These are phyloP conservation scores for Metschnikowia lachancei DNA, from an alignment of 805 yeast genomes.

Conservation along the genomic window DNA sequence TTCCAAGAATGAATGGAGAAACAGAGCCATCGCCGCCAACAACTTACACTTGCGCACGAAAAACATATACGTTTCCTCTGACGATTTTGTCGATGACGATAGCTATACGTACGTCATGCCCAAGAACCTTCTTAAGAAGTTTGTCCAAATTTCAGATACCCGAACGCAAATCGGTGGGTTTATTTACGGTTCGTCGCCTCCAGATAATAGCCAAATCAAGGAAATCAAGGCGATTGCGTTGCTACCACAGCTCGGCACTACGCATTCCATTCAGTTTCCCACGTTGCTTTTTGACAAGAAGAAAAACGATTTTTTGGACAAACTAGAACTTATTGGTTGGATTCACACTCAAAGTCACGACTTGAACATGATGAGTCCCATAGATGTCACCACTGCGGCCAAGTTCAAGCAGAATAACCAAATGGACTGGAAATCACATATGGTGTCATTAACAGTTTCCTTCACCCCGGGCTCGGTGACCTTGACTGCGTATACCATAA, in stretches of 20 bases:
- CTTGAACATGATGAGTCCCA: slow-evolving; percentile 57
- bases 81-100: slow-evolving; percentile 49
- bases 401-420: slow-evolving; percentile 35
- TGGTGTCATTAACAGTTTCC: slow-evolving; percentile 62
- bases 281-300: slow-evolving; percentile 40
- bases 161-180: slow-evolving; percentile 80
- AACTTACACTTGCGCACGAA: slow-evolving; percentile 71
- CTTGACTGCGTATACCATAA: slow-evolving; percentile 60
- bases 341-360: slow-evolving; percentile 84
- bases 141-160: slow-evolving; percentile 77
- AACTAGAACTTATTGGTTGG: slow-evolving; percentile 84
- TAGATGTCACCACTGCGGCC: slow-evolving; percentile 65
- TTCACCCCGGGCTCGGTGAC: slow-evolving; percentile 85
- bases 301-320: slow-evolving; percentile 34
- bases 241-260: slow-evolving; percentile 85
- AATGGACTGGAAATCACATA: slow-evolving; percentile 39
- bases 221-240: slow-evolving; percentile 74
- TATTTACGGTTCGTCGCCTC: slow-evolving; percentile 76
- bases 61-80: slow-evolving; percentile 64
- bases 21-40: slow-evolving; percentile 75
- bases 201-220: slow-evolving; percentile 67
- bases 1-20: slow-evolving; percentile 89
- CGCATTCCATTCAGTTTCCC: slow-evolving; percentile 63
- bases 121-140: slow-evolving; percentile 69
- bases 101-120: slow-evolving; percentile 76